Conservation (phyloP, 768 basidiomycete species). For the Boletus fagicola region DNA sequence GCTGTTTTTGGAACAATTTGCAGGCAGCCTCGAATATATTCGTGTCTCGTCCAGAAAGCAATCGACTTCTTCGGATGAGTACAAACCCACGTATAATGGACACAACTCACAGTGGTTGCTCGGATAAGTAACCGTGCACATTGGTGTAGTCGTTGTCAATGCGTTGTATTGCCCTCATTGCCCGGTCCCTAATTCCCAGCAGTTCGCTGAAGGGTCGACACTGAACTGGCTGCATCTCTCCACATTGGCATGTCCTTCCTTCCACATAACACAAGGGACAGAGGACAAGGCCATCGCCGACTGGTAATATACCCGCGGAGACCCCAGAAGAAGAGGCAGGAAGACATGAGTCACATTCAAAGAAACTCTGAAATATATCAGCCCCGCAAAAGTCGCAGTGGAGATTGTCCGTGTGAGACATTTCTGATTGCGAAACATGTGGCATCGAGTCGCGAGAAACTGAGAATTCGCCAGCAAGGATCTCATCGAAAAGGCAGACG, state of each 20-base stretch:
- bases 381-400: conserved; percentile 78
- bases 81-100: background rate
- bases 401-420: conserved; percentile 31
- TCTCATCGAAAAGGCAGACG: conserved; percentile 47
- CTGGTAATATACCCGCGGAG: conserved; percentile 16
- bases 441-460: conserved; percentile 34
- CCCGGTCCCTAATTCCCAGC: conserved; percentile 41
- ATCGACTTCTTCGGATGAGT: conserved; percentile 21
- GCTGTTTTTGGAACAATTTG: conserved; percentile 23
- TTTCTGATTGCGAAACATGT: conserved; percentile 29
- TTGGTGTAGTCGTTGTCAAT: conserved; percentile 11
- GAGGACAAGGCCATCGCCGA: conserved; percentile 48
- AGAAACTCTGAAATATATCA: conserved; percentile 81
- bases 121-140: conserved; percentile 13
- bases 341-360: conserved; percentile 61
- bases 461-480: conserved; percentile 46
- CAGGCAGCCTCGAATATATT: conserved; percentile 37
- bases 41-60: conserved; percentile 21
- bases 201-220: conserved; percentile 50
- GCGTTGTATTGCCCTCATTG: conserved; percentile 29
- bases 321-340: conserved; percentile 12
- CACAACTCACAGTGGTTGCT: conserved; percentile 24
- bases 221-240: conserved; percentile 59
- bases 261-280: conserved; percentile 77
- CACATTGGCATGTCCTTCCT: conserved; percentile 70